Evolutionary conservation across 768 basidiomycete genomes (phyloP), one percentile per base, ranked within the genome.

Genomic region (Filobasidium wieringae): DNA sequence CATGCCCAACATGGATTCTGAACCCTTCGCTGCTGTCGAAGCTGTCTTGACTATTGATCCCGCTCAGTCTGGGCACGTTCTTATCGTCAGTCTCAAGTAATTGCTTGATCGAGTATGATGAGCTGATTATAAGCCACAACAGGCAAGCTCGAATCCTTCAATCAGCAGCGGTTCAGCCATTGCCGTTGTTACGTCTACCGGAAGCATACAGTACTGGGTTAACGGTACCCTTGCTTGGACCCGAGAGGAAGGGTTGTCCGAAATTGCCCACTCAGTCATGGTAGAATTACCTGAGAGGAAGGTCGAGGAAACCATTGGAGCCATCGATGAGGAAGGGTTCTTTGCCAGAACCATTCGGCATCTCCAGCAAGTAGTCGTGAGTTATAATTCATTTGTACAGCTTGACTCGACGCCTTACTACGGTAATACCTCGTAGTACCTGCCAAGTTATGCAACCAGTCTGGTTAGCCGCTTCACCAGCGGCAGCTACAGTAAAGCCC

Each of bases 221-320:
- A 15, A 40, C 15, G 37, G 37, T 11, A 22, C 15, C 15, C 74
- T 81, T 29, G 77, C 79, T 29, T 93, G 89, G 88, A 80, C 79
- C 0, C 79, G 90, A 49, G 90, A 93, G 67, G 91, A 96, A 68
- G 79, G 81, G 1, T 77, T 93, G 9, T 76, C 87, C 0, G 77
- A 80, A 1, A 78, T 87, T 50, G 78, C 63, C 24, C 78, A 79
- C 0, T 82, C 84, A 1, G 80, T 83, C 52, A 82, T 90, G 57
- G 80, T 90, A 22, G 87, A 89, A 63, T 78, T 93, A 15, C 87
- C 87, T 0, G 86, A 87, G 70, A 65, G 72, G 36, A 75, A 78
- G 60, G 66, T 74, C 12, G 72, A 72, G 53, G 70, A 70, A n/a
- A 64, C 72, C 7, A 43, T 62, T 29, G 61, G 59, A 27, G 57